Evolutionary conservation across 495 filamentous ascomycete genomes (phyloP).

Genomic region (Penicillium goetzii): DNA sequence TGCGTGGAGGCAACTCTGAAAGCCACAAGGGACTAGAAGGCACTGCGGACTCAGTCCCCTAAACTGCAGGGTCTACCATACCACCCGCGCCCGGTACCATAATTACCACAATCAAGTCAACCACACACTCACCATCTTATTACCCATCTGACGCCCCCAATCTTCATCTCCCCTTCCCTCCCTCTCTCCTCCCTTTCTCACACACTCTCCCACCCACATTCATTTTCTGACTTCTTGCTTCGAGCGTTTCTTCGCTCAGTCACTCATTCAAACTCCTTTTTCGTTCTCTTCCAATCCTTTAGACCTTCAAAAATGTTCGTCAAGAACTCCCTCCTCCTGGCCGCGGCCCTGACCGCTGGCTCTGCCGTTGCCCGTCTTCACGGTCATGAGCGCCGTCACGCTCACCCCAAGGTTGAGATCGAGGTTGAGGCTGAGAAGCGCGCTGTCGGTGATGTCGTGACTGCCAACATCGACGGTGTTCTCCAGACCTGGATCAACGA

Average conservation of each 20-base stretch:
- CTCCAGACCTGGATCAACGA: slow-evolving; percentile 67
- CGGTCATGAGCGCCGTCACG: slow-evolving; percentile 53
- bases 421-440: slow-evolving; percentile 49
- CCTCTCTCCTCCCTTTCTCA: slow-evolving; percentile 18
- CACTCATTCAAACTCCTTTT: slow-evolving; percentile 35
- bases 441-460: slow-evolving; percentile 52
- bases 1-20: neutral
- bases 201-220: slow-evolving; percentile 32
- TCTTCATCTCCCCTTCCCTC: slow-evolving; percentile 20
- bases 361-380: slow-evolving; percentile 48
- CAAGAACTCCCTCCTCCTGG: slow-evolving; percentile 46
- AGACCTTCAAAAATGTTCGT: slow-evolving; percentile 39
- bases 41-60: neutral
- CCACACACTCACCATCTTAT: neutral
- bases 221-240: slow-evolving; percentile 25
- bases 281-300: slow-evolving; percentile 23
- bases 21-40: neutral
- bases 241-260: slow-evolving; percentile 36
- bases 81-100: neutral
- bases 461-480: slow-evolving; percentile 65
- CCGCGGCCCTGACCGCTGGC: slow-evolving; percentile 48
- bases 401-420: slow-evolving; percentile 29
- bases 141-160: slow-evolving; percentile 25
- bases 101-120: neutral
- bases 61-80: slow-evolving; percentile 2